These are phyloP conservation scores for Colletotrichum chlorophyti DNA, from an alignment of 2,329 filamentous ascomycete species.

Conservation along the genomic window DNA sequence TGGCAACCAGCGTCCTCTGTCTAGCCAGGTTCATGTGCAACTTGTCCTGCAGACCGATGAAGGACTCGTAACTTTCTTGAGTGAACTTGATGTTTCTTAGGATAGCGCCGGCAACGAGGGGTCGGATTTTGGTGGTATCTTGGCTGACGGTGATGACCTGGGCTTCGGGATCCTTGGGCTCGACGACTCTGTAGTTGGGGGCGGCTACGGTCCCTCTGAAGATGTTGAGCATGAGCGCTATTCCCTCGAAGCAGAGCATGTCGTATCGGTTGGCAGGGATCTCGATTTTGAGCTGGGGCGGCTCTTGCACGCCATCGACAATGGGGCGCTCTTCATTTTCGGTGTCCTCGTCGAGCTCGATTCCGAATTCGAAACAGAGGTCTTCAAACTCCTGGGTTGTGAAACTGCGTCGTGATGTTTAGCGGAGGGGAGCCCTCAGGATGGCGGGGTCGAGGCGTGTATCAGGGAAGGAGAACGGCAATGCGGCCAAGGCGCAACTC, in stretches of 20 bases:
- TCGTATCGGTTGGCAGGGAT: constrained; percentile 95
- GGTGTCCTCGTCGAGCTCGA: constrained; percentile 97
- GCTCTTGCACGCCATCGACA: constrained; percentile 81
- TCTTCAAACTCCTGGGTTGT: constrained; percentile 96
- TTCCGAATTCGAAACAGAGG: constrained; percentile 97
- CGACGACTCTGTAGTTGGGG: constrained; percentile 80
- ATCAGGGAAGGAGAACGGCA: neutral
- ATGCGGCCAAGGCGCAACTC: constrained; percentile 45
- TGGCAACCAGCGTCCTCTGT: constrained; percentile 92
- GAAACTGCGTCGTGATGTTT: constrained; percentile 61
- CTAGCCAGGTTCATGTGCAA: constrained; percentile 95
- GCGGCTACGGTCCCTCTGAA: constrained; percentile 80
- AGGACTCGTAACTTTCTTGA: constrained; percentile 90
- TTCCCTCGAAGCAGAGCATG: constrained; percentile 97
- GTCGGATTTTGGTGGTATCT: constrained; percentile 79
- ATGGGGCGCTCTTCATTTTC: constrained; percentile 76
- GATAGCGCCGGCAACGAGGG: constrained; percentile 88
- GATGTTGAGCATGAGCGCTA: constrained; percentile 93
- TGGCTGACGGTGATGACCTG: constrained; percentile 83
- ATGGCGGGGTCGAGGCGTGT: constrained; percentile 21
- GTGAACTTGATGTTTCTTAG: constrained; percentile 92
- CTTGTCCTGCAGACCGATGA: constrained; percentile 98
- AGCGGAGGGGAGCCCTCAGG: constrained; percentile 24
- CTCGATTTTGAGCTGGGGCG: constrained; percentile 95
- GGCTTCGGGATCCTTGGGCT: constrained; percentile 75